Conservation (phyloP, 139 green algal genomes). For the Tetradesmus lagerheimii region DNA sequence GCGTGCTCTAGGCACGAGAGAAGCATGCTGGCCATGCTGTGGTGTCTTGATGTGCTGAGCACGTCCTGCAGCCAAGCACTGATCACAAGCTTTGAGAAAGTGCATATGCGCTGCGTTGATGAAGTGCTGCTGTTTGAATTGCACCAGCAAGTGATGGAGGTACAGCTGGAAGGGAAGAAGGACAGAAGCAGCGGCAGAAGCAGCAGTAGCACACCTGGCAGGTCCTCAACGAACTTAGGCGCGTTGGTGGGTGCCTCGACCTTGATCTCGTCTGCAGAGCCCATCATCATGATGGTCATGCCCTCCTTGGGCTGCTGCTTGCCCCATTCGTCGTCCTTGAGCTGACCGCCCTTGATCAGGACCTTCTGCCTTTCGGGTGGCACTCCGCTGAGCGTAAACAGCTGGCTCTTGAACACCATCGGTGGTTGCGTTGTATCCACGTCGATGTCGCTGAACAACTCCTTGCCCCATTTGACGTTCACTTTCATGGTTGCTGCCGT, state of each 20-base stretch:
- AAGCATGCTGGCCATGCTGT: no score
- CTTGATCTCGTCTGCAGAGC: conserved; percentile 84
- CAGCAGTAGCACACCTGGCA: conserved; percentile 66
- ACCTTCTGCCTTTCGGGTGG: conserved; percentile 97
- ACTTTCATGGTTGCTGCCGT: conserved; percentile 67
- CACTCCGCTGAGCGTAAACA: conserved; percentile 95
- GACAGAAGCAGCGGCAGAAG: neutral
- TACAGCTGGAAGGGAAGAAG: neutral
- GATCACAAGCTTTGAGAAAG: no score
- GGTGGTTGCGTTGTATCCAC: conserved; percentile 84
- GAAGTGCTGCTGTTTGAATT: no score
- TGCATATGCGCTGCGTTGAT: no score
- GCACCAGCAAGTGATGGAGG: no score
- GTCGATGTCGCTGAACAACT: conserved; percentile 89
- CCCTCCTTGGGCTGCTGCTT: conserved; percentile 87
- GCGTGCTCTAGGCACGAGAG: no score
- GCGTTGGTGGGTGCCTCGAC: conserved; percentile 76
- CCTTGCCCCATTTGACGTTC: conserved; percentile 95
- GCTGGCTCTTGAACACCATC: conserved; percentile 95
- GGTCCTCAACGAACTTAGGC: conserved; percentile 94
- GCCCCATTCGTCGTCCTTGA: conserved; percentile 96
- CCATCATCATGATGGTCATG: conserved; percentile 97
- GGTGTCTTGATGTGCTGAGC: no score
- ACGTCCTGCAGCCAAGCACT: no score
- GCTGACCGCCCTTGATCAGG: conserved; percentile 95